These are phyloP conservation scores for Amauroascus verrucosus DNA, from an alignment of 2,329 filamentous ascomycete genomes.

Conservation along the genomic window DNA sequence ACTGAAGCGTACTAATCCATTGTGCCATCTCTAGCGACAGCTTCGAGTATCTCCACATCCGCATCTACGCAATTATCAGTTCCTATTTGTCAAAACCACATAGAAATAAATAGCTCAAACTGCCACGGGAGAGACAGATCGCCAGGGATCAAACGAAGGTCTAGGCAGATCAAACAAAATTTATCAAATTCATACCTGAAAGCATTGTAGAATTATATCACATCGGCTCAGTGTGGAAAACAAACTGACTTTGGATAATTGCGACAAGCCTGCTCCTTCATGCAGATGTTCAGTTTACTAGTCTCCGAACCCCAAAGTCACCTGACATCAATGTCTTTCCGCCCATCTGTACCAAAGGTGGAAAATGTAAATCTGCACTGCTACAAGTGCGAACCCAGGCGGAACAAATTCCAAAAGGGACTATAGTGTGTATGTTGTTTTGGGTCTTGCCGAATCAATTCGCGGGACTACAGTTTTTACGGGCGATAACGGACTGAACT, in stretches of 20 bases:
- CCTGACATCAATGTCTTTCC: neutral
- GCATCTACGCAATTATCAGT: constrained; percentile 22
- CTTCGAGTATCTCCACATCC: constrained; percentile 46
- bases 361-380: too few relatives aligned
- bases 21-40: constrained; percentile 48
- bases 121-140: neutral
- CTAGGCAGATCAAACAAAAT: neutral
- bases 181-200: constrained; percentile 1
- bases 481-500: too few relatives aligned
- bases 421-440: too few relatives aligned
- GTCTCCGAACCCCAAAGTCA: neutral
- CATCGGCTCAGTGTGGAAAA: neutral
- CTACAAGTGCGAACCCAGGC: too few relatives aligned
- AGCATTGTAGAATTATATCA: constrained; percentile 1
- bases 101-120: neutral
- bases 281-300: too few relatives aligned
- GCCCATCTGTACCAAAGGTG: neutral
- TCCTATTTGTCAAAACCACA: neutral
- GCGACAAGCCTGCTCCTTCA: neutral
- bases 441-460: too few relatives aligned
- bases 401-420: too few relatives aligned
- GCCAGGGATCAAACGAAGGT: neutral
- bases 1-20: constrained; percentile 45
- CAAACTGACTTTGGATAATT: neutral
- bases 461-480: too few relatives aligned